phyloP scores from a whole-genome alignment of 2,329 filamentous ascomycete species.

The Neofusicoccum kwambonambiense region DNA sequence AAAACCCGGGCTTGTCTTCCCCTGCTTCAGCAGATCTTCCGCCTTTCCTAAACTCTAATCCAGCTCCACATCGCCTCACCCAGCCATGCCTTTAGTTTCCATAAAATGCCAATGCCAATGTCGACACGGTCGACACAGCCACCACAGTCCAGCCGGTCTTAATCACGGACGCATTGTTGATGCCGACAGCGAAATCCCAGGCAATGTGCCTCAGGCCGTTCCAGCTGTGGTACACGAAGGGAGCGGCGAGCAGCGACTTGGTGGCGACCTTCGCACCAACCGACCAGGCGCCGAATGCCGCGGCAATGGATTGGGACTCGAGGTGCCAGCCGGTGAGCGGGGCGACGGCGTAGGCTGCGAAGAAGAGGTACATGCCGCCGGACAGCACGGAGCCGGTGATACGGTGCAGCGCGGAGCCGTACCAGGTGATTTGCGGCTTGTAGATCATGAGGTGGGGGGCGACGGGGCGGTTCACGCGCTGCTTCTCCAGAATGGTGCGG shows the following conservation, averaged over 20 bases:
- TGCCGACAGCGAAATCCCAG: slow-evolving; percentile 64
- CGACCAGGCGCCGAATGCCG: slow-evolving; percentile 63
- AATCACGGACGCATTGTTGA: slow-evolving; percentile 65
- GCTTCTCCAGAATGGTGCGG: slow-evolving; percentile 69
- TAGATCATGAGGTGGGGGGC: slow-evolving; percentile 86
- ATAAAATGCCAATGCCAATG: slow-evolving; percentile 13
- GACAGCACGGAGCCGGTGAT: slow-evolving; percentile 76
- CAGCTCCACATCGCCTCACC: neutral
- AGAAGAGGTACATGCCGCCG: slow-evolving; percentile 76
- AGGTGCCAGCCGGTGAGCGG: slow-evolving; percentile 72
- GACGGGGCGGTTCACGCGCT: slow-evolving; percentile 79
- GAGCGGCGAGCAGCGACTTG: slow-evolving; percentile 60
- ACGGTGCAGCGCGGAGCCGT: slow-evolving; percentile 72
- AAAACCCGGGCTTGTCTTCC: neutral
- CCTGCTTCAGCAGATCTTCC: neutral
- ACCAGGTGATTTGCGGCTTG: slow-evolving; percentile 82
- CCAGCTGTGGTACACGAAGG: slow-evolving; percentile 67
- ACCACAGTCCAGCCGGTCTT: slow-evolving; percentile 64
- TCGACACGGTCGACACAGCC: slow-evolving; percentile 50
- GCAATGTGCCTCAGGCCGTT: slow-evolving; percentile 71
- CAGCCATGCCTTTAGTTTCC: neutral
- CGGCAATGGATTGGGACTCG: slow-evolving; percentile 62
- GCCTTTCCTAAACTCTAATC: neutral
- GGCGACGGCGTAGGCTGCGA: slow-evolving; percentile 74
- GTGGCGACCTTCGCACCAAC: slow-evolving; percentile 56